Evolutionary conservation across 2,329 filamentous ascomycete genomes (phyloP).

Genomic region (Aspergillaceae sp.): DNA sequence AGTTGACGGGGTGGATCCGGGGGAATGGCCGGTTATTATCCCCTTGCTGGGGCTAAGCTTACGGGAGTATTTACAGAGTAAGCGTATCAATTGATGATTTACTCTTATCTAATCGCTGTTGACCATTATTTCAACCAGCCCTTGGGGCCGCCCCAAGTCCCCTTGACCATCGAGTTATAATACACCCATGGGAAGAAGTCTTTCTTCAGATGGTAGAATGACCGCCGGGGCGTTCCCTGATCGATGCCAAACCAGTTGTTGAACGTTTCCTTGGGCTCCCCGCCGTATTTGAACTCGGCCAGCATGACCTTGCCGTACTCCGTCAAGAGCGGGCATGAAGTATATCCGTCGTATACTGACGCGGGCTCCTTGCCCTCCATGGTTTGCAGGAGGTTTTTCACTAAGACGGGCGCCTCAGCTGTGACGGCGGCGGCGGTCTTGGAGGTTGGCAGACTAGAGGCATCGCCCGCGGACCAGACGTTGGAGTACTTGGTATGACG

Average conservation of each 20-base stretch:
- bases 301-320: conserved; percentile 56
- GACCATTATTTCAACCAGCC: conserved; percentile 32
- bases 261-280: conserved; percentile 56
- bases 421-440: conserved; percentile 50
- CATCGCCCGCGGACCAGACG: conserved; percentile 53
- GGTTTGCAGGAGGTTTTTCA: conserved; percentile 39
- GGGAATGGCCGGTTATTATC: too few relatives aligned
- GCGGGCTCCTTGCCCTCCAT: conserved; percentile 41
- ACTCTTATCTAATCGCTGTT: too few relatives aligned
- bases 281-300: conserved; percentile 58
- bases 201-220: conserved; percentile 57
- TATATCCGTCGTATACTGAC: conserved; percentile 45
- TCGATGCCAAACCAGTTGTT: conserved; percentile 47
- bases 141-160: conserved; percentile 53
- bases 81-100: neutral
- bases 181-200: conserved; percentile 63
- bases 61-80: too few relatives aligned
- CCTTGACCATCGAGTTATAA: conserved; percentile 52
- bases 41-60: too few relatives aligned
- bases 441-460: conserved; percentile 51
- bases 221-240: conserved; percentile 46
- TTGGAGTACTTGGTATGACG: conserved; percentile 49
- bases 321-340: conserved; percentile 47
- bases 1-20: too few relatives aligned
- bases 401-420: conserved; percentile 44